Base-by-base conservation (phyloP, 2,329 filamentous ascomycete genomes). In the Alternaria triticina region DNA sequence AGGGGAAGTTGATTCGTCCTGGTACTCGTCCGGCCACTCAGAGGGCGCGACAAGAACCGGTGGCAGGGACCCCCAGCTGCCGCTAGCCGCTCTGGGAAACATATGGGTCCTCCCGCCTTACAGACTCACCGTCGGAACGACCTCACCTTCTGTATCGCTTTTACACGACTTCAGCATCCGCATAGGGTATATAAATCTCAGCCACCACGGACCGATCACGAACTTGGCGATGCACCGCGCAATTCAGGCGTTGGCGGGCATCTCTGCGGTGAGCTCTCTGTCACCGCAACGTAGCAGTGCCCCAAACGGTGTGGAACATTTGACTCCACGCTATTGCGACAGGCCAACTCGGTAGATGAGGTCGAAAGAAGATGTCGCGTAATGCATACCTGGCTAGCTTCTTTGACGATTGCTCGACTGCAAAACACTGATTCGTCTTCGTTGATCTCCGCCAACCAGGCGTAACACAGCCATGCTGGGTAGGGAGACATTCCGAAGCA, bases 61-160 rank as follows among this genome's bases (percentile, higher is more conserved):
- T 47, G 63, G 51, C 61, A 64, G 59, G 68, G 65, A 23, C n/a
- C 33, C 15, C 33, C 28, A 12, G 45, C 57, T n/a, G 17, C 46
- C 51, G 59, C 67, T 70, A 74, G 56, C 70, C 65, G 10, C 13
- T 64, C 64, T 10, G 17, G 52, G 45, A 63, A 27, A 58, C 54
- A 62, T 61, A 62, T 68, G 67, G 68, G 56, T 64, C 61, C 54
- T 62, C 54, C 62, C 55, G 65, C 64, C 57, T 59, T 63, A 54
- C 57, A 68, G 54, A 56, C 67, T 72, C 71, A 74, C 73, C 71
- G 71, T 65, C 65, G 64, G 50, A 66, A 56, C 22, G 61, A 49
- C 43, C 27, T 56, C 50, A 25, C 65, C 47, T 57, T 55, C 40
- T 44, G 54, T 56, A 52, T 61, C 66, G 61, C 47, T 49, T 52